phyloP scores from a whole-genome alignment of 192 early-diverging fungal genomes.

The Phlyctochytrium planicorne region DNA sequence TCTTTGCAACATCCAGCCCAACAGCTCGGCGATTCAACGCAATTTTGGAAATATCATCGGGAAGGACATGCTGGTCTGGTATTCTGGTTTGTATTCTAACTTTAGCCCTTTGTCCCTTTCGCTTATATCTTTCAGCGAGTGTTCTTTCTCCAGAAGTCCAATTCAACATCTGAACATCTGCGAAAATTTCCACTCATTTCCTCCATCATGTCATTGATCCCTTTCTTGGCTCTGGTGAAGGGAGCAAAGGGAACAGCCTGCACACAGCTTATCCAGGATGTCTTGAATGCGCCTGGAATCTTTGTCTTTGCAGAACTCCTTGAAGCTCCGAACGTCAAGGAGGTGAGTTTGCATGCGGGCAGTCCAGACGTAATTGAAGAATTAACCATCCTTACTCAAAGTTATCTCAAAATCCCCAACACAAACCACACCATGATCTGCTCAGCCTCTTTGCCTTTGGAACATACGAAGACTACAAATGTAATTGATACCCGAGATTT shows the following conservation, averaged over 20 bases:
- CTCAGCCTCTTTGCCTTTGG: conserved; percentile 81
- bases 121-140: not conserved
- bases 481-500: conserved; percentile 38
- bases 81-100: not conserved
- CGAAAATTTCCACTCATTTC: too few species aligned
- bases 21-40: too few species aligned
- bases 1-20: too few species aligned
- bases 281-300: conserved; percentile 64
- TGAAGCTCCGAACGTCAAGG: conserved; percentile 64
- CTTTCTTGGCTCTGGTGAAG: conserved; percentile 73
- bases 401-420: conserved; percentile 44
- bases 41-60: too few species aligned
- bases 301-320: conserved; percentile 79
- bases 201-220: too few species aligned
- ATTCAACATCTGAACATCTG: too few species aligned
- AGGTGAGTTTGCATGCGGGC: conserved; percentile 47
- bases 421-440: conserved; percentile 49
- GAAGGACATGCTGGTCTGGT: too few species aligned
- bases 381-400: too few species aligned
- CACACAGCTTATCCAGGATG: conserved; percentile 72
- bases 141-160: not conserved
- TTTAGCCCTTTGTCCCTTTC: not conserved
- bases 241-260: conserved; percentile 73
- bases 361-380: not conserved
- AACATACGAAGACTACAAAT: conserved; percentile 73